phyloP scores from a whole-genome alignment of 2,329 filamentous ascomycete genomes.

The Aureobasidium vineae region DNA sequence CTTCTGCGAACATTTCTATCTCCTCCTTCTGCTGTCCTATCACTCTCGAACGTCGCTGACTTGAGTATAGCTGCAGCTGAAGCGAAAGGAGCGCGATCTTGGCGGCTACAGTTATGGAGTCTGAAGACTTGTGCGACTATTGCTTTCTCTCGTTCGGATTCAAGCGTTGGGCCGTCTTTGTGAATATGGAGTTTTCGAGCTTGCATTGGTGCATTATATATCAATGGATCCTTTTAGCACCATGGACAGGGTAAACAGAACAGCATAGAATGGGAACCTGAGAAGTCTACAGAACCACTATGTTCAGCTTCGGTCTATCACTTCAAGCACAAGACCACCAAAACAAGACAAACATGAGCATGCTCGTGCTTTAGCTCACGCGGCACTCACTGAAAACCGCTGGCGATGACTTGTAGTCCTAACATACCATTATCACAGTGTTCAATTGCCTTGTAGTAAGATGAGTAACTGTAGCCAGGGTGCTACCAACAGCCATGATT shows the following conservation, averaged over 20 bases:
- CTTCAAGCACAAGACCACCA: too few relatives aligned
- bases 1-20: neutral
- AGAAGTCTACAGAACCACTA: neutral
- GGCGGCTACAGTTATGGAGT: conserved; percentile 24
- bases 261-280: neutral
- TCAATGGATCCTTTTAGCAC: neutral
- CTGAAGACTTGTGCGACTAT: neutral
- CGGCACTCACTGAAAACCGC: neutral
- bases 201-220: neutral
- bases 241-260: neutral
- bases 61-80: neutral
- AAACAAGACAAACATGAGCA: too few relatives aligned
- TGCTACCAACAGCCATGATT: neutral
- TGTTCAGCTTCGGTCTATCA: too few relatives aligned
- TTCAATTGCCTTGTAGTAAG: neutral
- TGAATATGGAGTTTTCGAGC: neutral
- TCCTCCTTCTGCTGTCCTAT: neutral
- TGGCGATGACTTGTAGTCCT: neutral
- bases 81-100: conserved; percentile 9
- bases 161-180: neutral
- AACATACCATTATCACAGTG: too few relatives aligned
- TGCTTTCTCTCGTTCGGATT: neutral
- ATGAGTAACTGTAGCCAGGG: neutral
- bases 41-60: neutral
- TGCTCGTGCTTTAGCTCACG: too few relatives aligned